Evolutionary conservation across 345 rosid genomes (phyloP), one percentile per base, ranked within the genome.

Genomic region (Draba incana): DNA sequence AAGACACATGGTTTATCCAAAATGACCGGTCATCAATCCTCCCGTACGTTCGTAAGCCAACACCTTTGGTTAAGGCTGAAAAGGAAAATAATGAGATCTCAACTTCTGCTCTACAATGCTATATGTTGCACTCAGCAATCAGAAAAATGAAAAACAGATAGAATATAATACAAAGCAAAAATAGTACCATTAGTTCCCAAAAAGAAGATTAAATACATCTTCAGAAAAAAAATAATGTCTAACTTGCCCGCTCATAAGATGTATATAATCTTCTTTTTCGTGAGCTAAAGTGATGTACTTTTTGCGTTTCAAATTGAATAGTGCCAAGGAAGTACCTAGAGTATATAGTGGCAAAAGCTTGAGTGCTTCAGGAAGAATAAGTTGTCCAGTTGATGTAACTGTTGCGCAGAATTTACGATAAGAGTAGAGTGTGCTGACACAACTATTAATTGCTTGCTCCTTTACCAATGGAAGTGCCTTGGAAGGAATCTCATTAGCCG

Each of bases 381-480:
- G 97, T 69, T 94, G 99, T 65, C 99, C 99, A 9, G 92, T 68
- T 57, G 96, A 87, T 62, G 96, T 86, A 60, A 94, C 97, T 14
- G 99, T 87, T 4, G 99, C 98, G 73, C 99, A 94, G 68, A 89
- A 94, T 75, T 89, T 89, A 56, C 99, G 96, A 57, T 94, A 94
- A 12, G 99, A 76, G 60, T 79, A 85, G 75, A 94, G 81, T 77
- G 85, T 78, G 77, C 77, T 91, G 81, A 85, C 71, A 66, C 96
- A 91, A 38, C 77, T 80, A 79, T 83, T 91, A 41, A 82, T 85
- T 54, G 86, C 88, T 77, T 83, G 96, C 37, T 94, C 97, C 49
- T 86, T 88, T 57, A 86, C 84, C 66, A 75, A 77, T 47, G 72
- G 20, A 31, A 85, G 90, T 13, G 97, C 87, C 67, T 71, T 77